A percentile compares a stretch with the other conserved stretches of the same genome.
phyloP scores from a whole-genome alignment of 2,329 filamentous ascomycete species.

The Beauveria sp. region DNA sequence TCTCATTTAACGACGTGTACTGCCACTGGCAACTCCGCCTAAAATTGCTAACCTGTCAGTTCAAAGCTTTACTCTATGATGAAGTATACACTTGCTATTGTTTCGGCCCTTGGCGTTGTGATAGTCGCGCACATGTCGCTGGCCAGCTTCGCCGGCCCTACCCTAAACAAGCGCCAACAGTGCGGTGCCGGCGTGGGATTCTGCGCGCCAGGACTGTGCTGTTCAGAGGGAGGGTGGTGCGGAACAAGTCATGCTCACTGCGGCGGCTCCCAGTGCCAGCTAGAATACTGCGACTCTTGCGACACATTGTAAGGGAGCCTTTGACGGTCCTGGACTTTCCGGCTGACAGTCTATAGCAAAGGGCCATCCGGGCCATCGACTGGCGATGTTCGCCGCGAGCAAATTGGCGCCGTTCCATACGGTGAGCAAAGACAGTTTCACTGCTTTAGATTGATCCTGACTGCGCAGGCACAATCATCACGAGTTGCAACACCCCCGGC shows the following conservation, averaged over 20 bases:
- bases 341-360: not conserved
- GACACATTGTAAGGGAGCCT: slow-evolving; percentile 31
- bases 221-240: slow-evolving; percentile 30
- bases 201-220: slow-evolving; percentile 26
- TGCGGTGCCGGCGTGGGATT: slow-evolving; percentile 30
- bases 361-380: slow-evolving; percentile 26
- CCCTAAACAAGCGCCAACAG: slow-evolving; percentile 8
- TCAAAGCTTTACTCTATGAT: not conserved
- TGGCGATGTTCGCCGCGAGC: slow-evolving; percentile 22
- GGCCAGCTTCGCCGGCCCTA: not conserved
- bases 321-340: too few species aligned
- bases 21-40: not conserved
- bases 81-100: not conserved
- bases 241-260: slow-evolving; percentile 28
- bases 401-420: slow-evolving; percentile 29
- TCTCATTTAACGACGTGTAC: too few species aligned
- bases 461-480: slow-evolving; percentile 27
- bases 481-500: slow-evolving; percentile 25
- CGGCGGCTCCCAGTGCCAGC: slow-evolving; percentile 30
- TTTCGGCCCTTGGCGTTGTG: not conserved
- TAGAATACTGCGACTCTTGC: slow-evolving; percentile 32
- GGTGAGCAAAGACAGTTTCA: slow-evolving; percentile 20
- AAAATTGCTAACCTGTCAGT: too few species aligned
- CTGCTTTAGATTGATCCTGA: not conserved
- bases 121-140: not conserved